phyloP scores from a whole-genome alignment of 805 yeast genomes.

The Yarrowia porcina region DNA sequence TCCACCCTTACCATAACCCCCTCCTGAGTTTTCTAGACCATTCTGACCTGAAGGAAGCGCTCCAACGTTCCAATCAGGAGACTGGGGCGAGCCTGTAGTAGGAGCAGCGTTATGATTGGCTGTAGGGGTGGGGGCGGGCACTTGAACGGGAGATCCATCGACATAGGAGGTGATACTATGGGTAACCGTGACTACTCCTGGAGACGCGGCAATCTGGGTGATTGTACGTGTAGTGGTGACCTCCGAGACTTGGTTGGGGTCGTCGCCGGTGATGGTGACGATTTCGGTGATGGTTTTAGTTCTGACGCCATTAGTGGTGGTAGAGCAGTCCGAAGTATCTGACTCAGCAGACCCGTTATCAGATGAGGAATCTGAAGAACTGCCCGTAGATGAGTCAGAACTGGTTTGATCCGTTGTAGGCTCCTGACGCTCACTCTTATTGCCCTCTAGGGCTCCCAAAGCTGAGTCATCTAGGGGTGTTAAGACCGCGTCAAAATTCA shows the following conservation, averaged over 20 bases:
- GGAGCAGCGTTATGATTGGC: neutral
- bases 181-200: neutral
- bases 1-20: too few species aligned
- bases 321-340: neutral
- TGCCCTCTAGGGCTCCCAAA: neutral
- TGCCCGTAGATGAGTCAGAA: too few species aligned
- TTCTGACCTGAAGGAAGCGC: neutral
- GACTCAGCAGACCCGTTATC: too few species aligned
- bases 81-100: neutral
- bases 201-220: neutral
- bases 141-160: too few species aligned
- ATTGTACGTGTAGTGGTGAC: neutral
- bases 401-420: too few species aligned
- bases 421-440: too few species aligned
- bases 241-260: neutral
- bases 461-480: neutral
- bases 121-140: neutral
- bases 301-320: neutral
- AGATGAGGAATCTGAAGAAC: neutral
- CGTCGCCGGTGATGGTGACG: neutral
- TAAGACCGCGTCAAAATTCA: neutral
- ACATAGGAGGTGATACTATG: neutral
- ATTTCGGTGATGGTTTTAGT: neutral
- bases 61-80: neutral
- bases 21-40: neutral